A percentile compares a stretch with the other conserved stretches of the same genome.
These are phyloP conservation scores for Phytopythium vexans DNA, from an alignment of 352 stramenopile species.

Conservation along the genomic window DNA sequence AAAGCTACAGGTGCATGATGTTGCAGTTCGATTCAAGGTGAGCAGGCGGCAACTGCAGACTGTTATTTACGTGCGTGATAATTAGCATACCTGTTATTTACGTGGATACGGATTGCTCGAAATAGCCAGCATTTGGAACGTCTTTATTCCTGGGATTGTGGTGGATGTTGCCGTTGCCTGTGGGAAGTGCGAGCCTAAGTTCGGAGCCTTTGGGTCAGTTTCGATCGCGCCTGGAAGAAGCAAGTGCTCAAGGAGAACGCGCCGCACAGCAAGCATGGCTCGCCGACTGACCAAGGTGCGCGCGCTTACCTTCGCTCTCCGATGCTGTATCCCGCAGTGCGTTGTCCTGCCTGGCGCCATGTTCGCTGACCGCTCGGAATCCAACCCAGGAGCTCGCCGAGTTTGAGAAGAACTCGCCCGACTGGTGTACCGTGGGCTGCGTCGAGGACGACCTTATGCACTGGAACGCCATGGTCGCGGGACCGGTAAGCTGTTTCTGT, in stretches of 20 bases:
- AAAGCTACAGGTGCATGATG: too few relatives aligned
- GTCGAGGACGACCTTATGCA: slow-evolving; percentile 89
- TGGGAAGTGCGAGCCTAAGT: too few relatives aligned
- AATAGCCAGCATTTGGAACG: too few relatives aligned
- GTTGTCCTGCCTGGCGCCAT: background rate
- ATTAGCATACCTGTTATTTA: too few relatives aligned
- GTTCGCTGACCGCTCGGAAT: background rate
- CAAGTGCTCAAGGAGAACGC: background rate
- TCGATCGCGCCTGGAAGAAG: slow-evolving; percentile 15
- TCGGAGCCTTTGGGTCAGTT: slow-evolving; percentile 7
- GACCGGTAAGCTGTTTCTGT: slow-evolving; percentile 53
- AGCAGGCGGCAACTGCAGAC: too few relatives aligned
- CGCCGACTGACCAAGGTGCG: slow-evolving; percentile 79
- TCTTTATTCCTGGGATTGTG: too few relatives aligned
- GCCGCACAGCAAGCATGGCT: slow-evolving; percentile 39
- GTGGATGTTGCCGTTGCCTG: too few relatives aligned
- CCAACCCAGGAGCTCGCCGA: slow-evolving; percentile 70
- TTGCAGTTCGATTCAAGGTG: too few relatives aligned
- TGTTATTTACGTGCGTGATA: too few relatives aligned
- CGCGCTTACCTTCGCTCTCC: background rate
- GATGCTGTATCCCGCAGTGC: background rate
- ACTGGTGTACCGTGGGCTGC: slow-evolving; percentile 85
- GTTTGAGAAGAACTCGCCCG: slow-evolving; percentile 88
- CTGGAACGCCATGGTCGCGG: slow-evolving; percentile 89
- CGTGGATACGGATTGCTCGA: too few relatives aligned